Evolutionary conservation across 2,329 filamentous ascomycete genomes (phyloP).

Genomic region (Aspergillus costaricaensis): DNA sequence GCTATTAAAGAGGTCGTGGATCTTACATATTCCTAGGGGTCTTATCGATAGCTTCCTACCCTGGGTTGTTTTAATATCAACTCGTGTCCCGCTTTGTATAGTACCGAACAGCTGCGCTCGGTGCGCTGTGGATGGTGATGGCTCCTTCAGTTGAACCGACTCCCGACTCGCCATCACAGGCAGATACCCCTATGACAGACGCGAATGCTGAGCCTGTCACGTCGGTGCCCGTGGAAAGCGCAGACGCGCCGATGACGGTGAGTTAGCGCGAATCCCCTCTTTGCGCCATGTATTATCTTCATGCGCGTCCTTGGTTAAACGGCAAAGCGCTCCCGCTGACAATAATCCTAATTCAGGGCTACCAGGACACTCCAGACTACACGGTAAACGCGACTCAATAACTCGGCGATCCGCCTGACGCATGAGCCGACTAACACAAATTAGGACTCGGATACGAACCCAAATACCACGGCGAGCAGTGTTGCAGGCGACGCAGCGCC

Average conservation of each 20-base stretch:
- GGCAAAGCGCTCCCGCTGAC: conserved; percentile 14
- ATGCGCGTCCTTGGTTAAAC: background rate
- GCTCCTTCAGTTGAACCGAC: conserved; percentile 40
- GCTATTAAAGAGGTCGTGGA: background rate
- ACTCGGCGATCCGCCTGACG: background rate
- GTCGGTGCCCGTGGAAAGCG: conserved; percentile 39
- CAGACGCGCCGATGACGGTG: conserved; percentile 46
- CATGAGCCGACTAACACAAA: conserved; percentile 8
- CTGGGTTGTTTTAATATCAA: background rate
- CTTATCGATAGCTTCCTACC: background rate
- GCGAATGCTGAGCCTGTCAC: conserved; percentile 38
- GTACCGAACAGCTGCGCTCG: conserved; percentile 22
- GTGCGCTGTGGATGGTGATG: conserved; percentile 39
- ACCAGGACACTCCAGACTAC: conserved; percentile 64
- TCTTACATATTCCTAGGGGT: background rate
- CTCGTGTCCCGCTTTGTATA: background rate
- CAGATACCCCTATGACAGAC: conserved; percentile 52
- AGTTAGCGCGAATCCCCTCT: conserved; percentile 17
- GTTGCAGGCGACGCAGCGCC: conserved; percentile 71
- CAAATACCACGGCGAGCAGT: conserved; percentile 76
- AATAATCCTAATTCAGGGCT: conserved; percentile 38
- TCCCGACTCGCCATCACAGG: conserved; percentile 46
- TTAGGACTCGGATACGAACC: conserved; percentile 66
- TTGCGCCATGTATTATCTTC: background rate
- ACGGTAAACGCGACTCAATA: conserved; percentile 47